A percentile compares a stretch with the other conserved stretches of the same genome.
These are phyloP conservation scores for Knoxdaviesia capensis DNA, from an alignment of 2,329 filamentous ascomycete genomes.

Conservation along the genomic window DNA sequence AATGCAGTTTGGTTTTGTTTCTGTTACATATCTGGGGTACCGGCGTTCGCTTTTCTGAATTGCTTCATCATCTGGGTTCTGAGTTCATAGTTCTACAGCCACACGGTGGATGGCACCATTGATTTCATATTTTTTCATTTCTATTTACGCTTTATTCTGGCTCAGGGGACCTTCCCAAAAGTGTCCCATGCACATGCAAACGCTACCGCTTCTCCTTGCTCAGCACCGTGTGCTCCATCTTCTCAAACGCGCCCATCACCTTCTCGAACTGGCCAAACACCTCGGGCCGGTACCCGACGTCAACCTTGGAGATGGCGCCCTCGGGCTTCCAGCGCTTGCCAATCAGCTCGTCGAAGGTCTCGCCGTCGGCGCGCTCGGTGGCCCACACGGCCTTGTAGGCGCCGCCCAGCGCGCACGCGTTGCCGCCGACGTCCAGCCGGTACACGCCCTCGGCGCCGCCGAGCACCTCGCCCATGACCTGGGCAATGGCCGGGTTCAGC, in stretches of 20 bases:
- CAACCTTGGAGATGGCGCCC: slow-evolving; percentile 64
- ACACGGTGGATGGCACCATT: no score
- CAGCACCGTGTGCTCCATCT: slow-evolving; percentile 47
- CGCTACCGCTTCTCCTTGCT: slow-evolving; percentile 10
- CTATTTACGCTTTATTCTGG: background rate
- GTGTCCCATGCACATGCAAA: slow-evolving; percentile 2
- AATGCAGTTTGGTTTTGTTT: no score
- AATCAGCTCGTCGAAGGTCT: slow-evolving; percentile 80
- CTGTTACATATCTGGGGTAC: no score
- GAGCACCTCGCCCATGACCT: slow-evolving; percentile 69
- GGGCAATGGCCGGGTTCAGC: slow-evolving; percentile 73
- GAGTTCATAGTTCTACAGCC: background rate
- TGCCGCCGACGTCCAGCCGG: slow-evolving; percentile 82
- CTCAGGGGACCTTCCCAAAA: background rate
- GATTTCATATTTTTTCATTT: background rate
- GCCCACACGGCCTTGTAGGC: slow-evolving; percentile 97
- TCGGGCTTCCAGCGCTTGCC: slow-evolving; percentile 70
- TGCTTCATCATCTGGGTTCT: slow-evolving; percentile 2
- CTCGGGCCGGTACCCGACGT: slow-evolving; percentile 56
- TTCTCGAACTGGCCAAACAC: slow-evolving; percentile 61
- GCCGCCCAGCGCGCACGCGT: slow-evolving; percentile 81
- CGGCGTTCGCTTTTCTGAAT: slow-evolving; percentile 3
- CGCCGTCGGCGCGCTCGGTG: slow-evolving; percentile 42
- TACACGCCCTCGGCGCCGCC: slow-evolving; percentile 82
- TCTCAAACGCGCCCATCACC: slow-evolving; percentile 56